These are phyloP conservation scores for Penicillium lividum DNA, from an alignment of 495 filamentous ascomycete genomes.

Conservation along the genomic window DNA sequence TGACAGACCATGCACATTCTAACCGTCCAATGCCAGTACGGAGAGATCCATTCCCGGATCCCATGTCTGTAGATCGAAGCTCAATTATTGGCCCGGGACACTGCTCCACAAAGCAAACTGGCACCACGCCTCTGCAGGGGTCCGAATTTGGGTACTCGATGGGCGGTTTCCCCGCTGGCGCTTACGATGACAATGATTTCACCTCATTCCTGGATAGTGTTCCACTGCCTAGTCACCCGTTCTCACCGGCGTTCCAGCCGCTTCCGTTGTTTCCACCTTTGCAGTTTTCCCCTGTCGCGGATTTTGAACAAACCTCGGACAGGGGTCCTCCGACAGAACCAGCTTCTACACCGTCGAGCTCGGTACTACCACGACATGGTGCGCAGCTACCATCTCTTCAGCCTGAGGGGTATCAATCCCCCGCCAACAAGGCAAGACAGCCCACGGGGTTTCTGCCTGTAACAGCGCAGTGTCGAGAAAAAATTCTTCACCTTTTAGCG, in stretches of 20 bases:
- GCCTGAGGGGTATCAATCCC: constrained; percentile 34
- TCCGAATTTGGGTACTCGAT: constrained; percentile 33
- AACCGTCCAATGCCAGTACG: constrained; percentile 8
- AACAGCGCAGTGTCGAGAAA: constrained; percentile 39
- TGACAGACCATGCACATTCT: constrained; percentile 26
- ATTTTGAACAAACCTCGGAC: constrained; percentile 30
- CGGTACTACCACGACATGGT: constrained; percentile 40
- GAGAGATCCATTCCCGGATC: constrained; percentile 13
- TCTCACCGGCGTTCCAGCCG: constrained; percentile 42
- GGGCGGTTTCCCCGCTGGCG: constrained; percentile 17
- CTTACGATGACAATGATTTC: constrained; percentile 41
- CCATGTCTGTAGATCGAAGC: constrained; percentile 18
- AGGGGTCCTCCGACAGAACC: constrained; percentile 19
- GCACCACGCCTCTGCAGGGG: constrained; percentile 18
- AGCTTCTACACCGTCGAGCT: constrained; percentile 34
- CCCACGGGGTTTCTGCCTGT: constrained; percentile 36
- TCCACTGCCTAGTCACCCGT: constrained; percentile 41
- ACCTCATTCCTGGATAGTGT: constrained; percentile 46
- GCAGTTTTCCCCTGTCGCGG: constrained; percentile 32
- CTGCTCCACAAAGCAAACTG: constrained; percentile 20
- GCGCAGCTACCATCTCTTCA: constrained; percentile 44
- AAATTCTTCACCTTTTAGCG: constrained; percentile 24
- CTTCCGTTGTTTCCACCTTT: constrained; percentile 41
- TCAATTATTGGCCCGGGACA: constrained; percentile 16
- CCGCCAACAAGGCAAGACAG: constrained; percentile 30